phyloP scores from a whole-genome alignment of 2,329 filamentous ascomycete genomes.

The Chaetothyriales sp. region DNA sequence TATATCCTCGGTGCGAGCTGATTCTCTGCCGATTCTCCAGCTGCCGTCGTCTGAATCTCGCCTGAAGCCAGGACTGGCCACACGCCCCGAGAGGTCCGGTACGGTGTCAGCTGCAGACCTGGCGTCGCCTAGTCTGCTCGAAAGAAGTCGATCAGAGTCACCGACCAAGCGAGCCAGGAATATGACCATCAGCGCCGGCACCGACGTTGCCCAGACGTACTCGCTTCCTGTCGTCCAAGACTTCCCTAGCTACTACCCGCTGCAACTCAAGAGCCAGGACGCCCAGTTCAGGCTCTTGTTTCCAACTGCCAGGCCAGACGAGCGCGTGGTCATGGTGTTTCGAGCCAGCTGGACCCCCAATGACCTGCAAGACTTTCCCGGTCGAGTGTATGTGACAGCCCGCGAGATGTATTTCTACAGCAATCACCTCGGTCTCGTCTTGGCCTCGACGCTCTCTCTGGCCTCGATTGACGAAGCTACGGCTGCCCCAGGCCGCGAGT shows the following conservation, averaged over 20 bases:
- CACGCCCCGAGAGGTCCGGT: background rate
- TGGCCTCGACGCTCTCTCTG: constrained; percentile 64
- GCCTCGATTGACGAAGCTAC: constrained; percentile 75
- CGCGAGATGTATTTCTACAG: constrained; percentile 92
- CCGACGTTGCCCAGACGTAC: constrained; percentile 25
- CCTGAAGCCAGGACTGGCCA: constrained; percentile 10
- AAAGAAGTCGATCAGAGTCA: constrained; percentile 16
- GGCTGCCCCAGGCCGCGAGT: constrained; percentile 74
- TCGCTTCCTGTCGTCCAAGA: constrained; percentile 24
- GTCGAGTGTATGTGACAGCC: constrained; percentile 75
- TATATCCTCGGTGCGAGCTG: constrained; percentile 17
- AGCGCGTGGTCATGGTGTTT: constrained; percentile 83
- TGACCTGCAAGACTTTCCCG: constrained; percentile 61
- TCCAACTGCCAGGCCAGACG: constrained; percentile 57
- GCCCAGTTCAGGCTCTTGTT: constrained; percentile 88
- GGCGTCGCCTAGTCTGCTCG: constrained; percentile 1
- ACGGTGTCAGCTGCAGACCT: background rate
- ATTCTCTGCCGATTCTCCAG: constrained; percentile 10
- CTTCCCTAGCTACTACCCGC: constrained; percentile 62
- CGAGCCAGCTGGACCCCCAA: constrained; percentile 75
- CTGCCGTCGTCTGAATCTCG: constrained; percentile 10
- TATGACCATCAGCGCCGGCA: constrained; percentile 42
- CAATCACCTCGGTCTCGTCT: constrained; percentile 77
- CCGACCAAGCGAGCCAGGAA: constrained; percentile 30
- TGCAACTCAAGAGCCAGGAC: constrained; percentile 70